A percentile compares a stretch with the other conserved stretches of the same genome.
These are phyloP conservation scores for Ophiosphaerella korrae DNA, from an alignment of 2,329 filamentous ascomycete species.

Conservation along the genomic window DNA sequence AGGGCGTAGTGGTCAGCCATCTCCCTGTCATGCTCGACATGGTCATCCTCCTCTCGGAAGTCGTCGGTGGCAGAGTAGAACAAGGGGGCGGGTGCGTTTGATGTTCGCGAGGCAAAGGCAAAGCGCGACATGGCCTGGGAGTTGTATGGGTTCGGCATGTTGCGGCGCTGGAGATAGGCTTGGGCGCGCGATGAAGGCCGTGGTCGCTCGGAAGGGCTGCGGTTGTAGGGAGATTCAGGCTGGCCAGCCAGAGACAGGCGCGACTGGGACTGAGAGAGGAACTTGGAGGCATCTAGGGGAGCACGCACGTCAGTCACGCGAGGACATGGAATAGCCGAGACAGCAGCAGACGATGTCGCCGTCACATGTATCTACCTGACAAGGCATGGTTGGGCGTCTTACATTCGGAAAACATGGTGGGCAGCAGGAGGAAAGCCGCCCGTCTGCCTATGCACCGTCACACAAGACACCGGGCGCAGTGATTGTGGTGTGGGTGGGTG, in stretches of 20 bases:
- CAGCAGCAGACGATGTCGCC: constrained; percentile 25
- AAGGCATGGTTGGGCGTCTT: constrained; percentile 51
- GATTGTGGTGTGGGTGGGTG: constrained; percentile 27
- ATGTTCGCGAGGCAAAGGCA: constrained; percentile 77
- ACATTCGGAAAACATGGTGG: constrained; percentile 87
- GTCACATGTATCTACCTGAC: constrained; percentile 42
- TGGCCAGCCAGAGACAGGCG: constrained; percentile 75
- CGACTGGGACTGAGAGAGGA: constrained; percentile 97
- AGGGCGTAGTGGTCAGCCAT: constrained; percentile 93
- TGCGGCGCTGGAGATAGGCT: constrained; percentile 56
- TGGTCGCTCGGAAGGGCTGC: constrained; percentile 55
- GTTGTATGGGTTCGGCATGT: constrained; percentile 77
- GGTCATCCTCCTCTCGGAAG: constrained; percentile 90
- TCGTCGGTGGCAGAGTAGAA: constrained; percentile 92
- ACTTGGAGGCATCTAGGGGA: constrained; percentile 84
- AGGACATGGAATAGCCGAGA: constrained; percentile 32
- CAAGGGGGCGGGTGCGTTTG: constrained; percentile 82
- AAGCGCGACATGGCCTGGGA: constrained; percentile 70
- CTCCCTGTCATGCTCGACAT: constrained; percentile 86
- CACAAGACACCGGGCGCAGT: constrained; percentile 21
- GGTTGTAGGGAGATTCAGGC: constrained; percentile 53
- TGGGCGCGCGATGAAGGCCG: constrained; percentile 54
- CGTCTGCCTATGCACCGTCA: constrained; percentile 25
- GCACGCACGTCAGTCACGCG: constrained; percentile 51
- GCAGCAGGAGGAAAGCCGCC: constrained; percentile 14